These are phyloP conservation scores for Evansstolkia leycettana DNA, from an alignment of 495 filamentous ascomycete species.

Conservation along the genomic window DNA sequence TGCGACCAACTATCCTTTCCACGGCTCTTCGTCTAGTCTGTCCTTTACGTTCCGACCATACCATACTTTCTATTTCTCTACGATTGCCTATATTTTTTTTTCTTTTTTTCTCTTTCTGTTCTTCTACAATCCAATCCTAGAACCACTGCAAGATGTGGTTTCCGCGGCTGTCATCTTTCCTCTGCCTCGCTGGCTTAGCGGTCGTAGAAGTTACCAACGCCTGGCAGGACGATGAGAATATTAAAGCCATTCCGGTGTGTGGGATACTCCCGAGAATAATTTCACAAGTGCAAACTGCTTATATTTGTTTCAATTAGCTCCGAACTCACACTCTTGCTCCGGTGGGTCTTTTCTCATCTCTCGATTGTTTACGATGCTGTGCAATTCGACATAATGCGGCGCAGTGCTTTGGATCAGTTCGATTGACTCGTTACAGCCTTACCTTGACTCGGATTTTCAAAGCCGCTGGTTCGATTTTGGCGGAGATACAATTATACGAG, in stretches of 20 bases:
- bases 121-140: background rate
- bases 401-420: slow-evolving; percentile 2
- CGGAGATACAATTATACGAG: slow-evolving; percentile 84
- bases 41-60: slow-evolving; percentile 5
- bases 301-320: slow-evolving; percentile 36
- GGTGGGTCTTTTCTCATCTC: slow-evolving; percentile 20
- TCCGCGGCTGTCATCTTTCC: slow-evolving; percentile 25
- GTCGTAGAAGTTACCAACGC: slow-evolving; percentile 18
- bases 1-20: too few species aligned
- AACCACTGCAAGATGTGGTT: slow-evolving; percentile 19
- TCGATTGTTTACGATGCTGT: background rate
- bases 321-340: slow-evolving; percentile 60
- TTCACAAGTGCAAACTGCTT: slow-evolving; percentile 5
- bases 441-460: slow-evolving; percentile 96
- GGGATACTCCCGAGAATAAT: too few species aligned
- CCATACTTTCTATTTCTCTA: background rate
- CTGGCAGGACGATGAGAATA: slow-evolving; percentile 27
- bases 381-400: background rate
- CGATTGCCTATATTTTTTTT: slow-evolving; percentile 8
- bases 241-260: slow-evolving; percentile 46
- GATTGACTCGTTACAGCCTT: slow-evolving; percentile 53
- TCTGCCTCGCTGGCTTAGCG: slow-evolving; percentile 26
- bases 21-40: slow-evolving; percentile 9
- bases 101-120: background rate
- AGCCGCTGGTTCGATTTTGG: slow-evolving; percentile 99